Conservation (phyloP, 345 rosid species). For the Euphorbia tirucalli region DNA sequence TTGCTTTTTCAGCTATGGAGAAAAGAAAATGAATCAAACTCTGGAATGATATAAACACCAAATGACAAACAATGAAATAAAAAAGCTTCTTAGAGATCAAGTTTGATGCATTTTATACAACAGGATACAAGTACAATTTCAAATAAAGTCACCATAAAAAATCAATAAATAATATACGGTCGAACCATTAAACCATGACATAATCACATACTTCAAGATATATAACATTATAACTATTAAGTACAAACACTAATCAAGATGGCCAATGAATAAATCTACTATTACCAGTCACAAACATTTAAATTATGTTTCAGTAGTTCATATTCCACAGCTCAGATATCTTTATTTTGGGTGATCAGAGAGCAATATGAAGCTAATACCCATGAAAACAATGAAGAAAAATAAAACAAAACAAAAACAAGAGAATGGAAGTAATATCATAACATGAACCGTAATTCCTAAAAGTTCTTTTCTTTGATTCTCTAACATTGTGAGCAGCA, state of each 20-base stretch:
- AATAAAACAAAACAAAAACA: neutral
- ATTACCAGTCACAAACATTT: neutral
- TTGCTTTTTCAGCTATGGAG: constrained; percentile 44
- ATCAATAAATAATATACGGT: neutral
- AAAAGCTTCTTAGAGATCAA: neutral
- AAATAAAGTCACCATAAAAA: neutral
- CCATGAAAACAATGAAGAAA: no score
- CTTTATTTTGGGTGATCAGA: neutral
- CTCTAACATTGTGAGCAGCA: no score
- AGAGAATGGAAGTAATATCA: no score
- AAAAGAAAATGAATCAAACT: constrained; percentile 10
- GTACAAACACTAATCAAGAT: neutral
- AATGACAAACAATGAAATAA: neutral
- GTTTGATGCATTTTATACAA: neutral
- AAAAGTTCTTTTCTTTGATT: no score
- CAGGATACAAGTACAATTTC: neutral
- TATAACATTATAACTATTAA: neutral
- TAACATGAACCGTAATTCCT: no score
- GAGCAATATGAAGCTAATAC: neutral
- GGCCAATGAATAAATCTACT: neutral
- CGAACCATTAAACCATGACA: neutral
- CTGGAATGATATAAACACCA: neutral
- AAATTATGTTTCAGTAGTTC: neutral
- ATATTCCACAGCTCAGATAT: neutral
- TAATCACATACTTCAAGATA: neutral